Conservation (phyloP, 2,329 filamentous ascomycete genomes). For the Alternaria angustiovoidea region DNA sequence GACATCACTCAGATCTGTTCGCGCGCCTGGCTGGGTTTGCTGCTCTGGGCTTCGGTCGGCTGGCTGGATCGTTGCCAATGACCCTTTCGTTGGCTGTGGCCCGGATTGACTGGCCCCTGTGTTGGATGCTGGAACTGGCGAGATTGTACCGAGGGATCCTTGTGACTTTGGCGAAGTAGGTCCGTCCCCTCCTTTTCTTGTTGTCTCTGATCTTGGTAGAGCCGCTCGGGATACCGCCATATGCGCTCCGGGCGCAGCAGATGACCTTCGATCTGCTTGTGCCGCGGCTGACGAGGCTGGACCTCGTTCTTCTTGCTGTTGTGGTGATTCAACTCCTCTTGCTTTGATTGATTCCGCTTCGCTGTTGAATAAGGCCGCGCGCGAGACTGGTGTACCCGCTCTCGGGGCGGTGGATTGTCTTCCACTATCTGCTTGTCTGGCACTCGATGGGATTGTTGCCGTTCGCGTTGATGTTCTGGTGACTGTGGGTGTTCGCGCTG, state of each 20-base stretch:
- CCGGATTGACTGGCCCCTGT: too few relatives aligned
- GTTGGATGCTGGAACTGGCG: background rate
- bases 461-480: constrained; percentile 5
- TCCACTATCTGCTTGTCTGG: background rate
- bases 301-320: background rate
- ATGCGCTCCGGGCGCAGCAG: background rate
- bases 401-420: background rate
- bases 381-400: background rate
- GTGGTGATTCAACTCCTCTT: background rate
- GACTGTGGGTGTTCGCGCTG: background rate
- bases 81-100: background rate
- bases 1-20: background rate
- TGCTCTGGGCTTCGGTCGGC: background rate
- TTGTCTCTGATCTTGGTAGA: background rate
- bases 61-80: background rate
- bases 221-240: background rate
- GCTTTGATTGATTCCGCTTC: background rate
- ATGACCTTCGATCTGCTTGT: background rate
- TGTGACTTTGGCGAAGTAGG: background rate
- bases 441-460: background rate
- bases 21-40: background rate
- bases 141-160: background rate
- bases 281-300: background rate
- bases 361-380: background rate
- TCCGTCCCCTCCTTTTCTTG: background rate